Evolutionary conservation across 2,329 filamentous ascomycete genomes (phyloP).

Genomic region (Hymenotorrendiella dingleyae): DNA sequence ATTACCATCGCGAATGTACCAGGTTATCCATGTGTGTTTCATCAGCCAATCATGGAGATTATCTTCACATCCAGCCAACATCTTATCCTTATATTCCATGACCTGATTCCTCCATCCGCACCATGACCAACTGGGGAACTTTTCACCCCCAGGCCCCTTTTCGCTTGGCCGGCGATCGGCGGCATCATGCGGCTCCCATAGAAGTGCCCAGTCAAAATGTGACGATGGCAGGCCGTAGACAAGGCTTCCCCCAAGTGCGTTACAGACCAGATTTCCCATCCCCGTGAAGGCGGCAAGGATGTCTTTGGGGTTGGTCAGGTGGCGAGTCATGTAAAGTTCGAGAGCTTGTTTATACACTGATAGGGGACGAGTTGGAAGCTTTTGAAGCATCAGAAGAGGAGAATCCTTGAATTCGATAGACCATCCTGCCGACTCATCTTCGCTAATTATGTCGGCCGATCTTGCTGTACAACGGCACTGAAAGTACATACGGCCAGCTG

Average conservation of each 20-base stretch:
- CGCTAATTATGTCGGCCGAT: slow-evolving; percentile 18
- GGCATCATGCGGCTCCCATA: slow-evolving; percentile 27
- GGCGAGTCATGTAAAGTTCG: slow-evolving; percentile 27
- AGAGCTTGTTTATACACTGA: slow-evolving; percentile 31
- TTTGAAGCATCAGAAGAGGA: slow-evolving; percentile 25
- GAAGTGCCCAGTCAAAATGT: slow-evolving; percentile 32
- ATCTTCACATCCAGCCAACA: slow-evolving; percentile 21
- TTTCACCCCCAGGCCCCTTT: not conserved
- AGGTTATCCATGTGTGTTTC: slow-evolving; percentile 33
- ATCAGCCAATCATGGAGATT: slow-evolving; percentile 32
- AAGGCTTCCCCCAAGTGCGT: slow-evolving; percentile 23
- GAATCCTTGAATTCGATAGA: slow-evolving; percentile 30
- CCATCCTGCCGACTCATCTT: slow-evolving; percentile 23
- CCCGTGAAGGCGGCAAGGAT: slow-evolving; percentile 33
- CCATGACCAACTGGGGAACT: slow-evolving; percentile 35
- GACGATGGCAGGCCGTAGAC: slow-evolving; percentile 30
- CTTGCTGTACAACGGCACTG: slow-evolving; percentile 6
- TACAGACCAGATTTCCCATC: slow-evolving; percentile 23
- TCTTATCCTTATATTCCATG: slow-evolving; percentile 1
- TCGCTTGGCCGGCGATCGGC: not conserved
- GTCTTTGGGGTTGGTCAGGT: slow-evolving; percentile 25
- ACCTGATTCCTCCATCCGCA: slow-evolving; percentile 29
- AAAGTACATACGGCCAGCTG: slow-evolving; percentile 6
- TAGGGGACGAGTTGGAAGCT: slow-evolving; percentile 24
- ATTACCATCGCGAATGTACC: slow-evolving; percentile 31